Base-by-base conservation (phyloP, 371 early-diverging fungal species). In the Blakeslea trispora region DNA sequence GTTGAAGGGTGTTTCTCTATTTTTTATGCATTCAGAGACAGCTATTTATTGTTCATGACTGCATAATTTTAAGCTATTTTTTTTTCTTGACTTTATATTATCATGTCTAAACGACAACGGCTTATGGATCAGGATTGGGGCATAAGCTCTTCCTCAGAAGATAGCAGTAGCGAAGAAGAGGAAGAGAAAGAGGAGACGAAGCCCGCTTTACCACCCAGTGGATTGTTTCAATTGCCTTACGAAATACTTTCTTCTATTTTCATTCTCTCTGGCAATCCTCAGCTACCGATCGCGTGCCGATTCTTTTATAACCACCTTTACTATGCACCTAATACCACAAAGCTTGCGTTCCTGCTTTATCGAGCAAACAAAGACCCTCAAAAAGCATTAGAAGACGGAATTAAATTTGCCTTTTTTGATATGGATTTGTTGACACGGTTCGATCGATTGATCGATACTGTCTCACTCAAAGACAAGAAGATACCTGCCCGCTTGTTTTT, bases 181-280 rank as follows among this genome's bases (percentile, higher is more conserved):
- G 17, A 62, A 50, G 19, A 44, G 53, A 50, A 59, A 32, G 37
- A 19, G 3, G 10, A 32, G 32, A 32, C 5, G 10, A 5, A 6
- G 6, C 37, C 37, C 11, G 14, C 14, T 37, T 37, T 37, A 10
- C 37, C 14, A 14, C 53, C 64, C 0, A 43, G 56, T 13, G 50
- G 50, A 6, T 19, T 69, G 6, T 31, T 55, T 4, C 19, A 55
- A 19, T 45, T 79, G 1, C 80, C 80, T 1, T 70, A 55, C 53
- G 80, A 79, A 55, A 64, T 79, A 5, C 31, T 79, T 0, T 66
- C 68, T 14, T 18, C 40, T 3, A 71, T 79, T 14, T 79, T 79
- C 31, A 58, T 79, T 11, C 46, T 55, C 6, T 72, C 80, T 3
- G 53, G 64, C 45, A 79, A 79, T 45, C 52, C 69, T 14, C 31